These are phyloP conservation scores for Exophiala viscosa DNA, from an alignment of 2,329 filamentous ascomycete genomes.

Conservation along the genomic window DNA sequence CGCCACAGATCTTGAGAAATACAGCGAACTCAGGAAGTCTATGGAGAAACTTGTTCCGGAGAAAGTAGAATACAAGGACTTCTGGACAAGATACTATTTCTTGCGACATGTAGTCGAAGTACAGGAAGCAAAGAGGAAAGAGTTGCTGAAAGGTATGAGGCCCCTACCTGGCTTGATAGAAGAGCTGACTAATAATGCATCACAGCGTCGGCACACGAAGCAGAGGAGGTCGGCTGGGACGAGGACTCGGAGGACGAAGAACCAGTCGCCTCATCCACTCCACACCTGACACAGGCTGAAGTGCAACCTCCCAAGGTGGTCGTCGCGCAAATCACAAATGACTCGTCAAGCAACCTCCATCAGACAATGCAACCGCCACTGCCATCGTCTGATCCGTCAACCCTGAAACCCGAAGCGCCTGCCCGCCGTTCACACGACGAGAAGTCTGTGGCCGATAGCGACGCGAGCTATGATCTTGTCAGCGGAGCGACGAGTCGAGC, in stretches of 20 bases:
- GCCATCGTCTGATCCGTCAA: constrained; percentile 20
- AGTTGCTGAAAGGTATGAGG: constrained; percentile 79
- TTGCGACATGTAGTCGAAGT: constrained; percentile 87
- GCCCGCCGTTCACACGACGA: constrained; percentile 75
- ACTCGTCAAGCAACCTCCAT: constrained; percentile 22
- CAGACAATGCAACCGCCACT: constrained; percentile 35
- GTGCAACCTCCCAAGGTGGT: constrained; percentile 32
- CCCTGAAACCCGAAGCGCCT: constrained; percentile 57
- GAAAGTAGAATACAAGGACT: constrained; percentile 78
- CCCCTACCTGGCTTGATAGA: constrained; percentile 22
- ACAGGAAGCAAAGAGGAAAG: constrained; percentile 80
- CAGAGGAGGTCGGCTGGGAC: constrained; percentile 65
- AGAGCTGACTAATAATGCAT: background rate
- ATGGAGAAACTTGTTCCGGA: constrained; percentile 98
- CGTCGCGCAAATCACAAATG: constrained; percentile 21
- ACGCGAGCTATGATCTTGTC: constrained; percentile 93
- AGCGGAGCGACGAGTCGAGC: constrained; percentile 76
- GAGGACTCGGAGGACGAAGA: constrained; percentile 65
- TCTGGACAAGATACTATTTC: constrained; percentile 97
- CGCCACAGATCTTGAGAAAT: constrained; percentile 74
- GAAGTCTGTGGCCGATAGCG: constrained; percentile 86
- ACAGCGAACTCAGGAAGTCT: constrained; percentile 75
- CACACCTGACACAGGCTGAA: constrained; percentile 44
- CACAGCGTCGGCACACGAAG: constrained; percentile 57
- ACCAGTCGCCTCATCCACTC: constrained; percentile 38